Conservation (phyloP, 352 stramenopile species). For the Globisporangium polare region DNA sequence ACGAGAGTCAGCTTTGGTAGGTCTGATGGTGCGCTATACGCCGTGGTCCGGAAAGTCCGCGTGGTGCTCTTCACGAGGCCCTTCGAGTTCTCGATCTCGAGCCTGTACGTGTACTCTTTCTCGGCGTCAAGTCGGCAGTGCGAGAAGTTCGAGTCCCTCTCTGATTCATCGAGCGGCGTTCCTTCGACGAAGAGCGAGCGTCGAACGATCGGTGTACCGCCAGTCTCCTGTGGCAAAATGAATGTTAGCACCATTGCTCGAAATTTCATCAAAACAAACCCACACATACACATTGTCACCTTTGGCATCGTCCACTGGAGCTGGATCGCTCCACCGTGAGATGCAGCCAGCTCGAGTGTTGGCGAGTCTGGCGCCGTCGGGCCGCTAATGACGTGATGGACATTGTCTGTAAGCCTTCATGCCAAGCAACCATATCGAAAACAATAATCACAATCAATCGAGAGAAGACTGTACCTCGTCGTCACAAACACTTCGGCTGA, state of each 20-base stretch:
- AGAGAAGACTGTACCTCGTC: conserved; percentile 18
- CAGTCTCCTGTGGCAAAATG: conserved; percentile 28
- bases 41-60: conserved; percentile 23
- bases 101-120: conserved; percentile 31
- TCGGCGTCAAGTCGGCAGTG: conserved; percentile 28
- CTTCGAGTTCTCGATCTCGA: conserved; percentile 43
- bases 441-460: not conserved
- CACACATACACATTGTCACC: conserved; percentile 21
- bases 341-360: conserved; percentile 15
- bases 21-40: conserved; percentile 13
- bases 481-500: conserved; percentile 12
- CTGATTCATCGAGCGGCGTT: conserved; percentile 22
- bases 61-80: conserved; percentile 23
- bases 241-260: not conserved
- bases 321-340: conserved; percentile 29
- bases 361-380: conserved; percentile 24
- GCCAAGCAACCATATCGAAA: not conserved
- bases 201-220: conserved; percentile 30
- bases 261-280: not conserved
- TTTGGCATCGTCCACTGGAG: conserved; percentile 29
- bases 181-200: conserved; percentile 33
- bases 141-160: conserved; percentile 17
- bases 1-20: conserved; percentile 14
- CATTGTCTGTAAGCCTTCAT: not conserved
- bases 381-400: conserved; percentile 14